Conservation (phyloP, 2,329 filamentous ascomycete species). For the Pleurostoma richardsiae region DNA sequence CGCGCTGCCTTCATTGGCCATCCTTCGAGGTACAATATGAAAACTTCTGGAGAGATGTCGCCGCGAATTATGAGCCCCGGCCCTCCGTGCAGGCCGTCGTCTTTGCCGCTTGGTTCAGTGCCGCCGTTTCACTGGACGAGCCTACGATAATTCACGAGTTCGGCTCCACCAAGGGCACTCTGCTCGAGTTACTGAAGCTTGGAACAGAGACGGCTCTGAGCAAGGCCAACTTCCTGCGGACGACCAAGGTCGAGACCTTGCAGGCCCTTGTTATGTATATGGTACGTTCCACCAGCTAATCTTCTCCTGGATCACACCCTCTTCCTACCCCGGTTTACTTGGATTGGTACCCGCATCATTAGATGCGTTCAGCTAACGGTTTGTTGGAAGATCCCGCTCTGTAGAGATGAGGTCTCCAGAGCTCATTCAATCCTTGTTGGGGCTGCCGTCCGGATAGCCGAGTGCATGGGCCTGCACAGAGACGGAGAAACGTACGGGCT, state of each 20-base stretch:
- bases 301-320: too few relatives aligned
- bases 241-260: constrained; percentile 66
- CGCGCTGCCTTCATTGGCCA: constrained; percentile 61
- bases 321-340: too few relatives aligned
- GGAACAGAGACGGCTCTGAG: constrained; percentile 63
- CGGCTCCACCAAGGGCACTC: constrained; percentile 45
- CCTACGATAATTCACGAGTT: constrained; percentile 45
- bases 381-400: constrained; percentile 57
- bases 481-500: constrained; percentile 64
- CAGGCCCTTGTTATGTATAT: constrained; percentile 76
- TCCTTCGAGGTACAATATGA: constrained; percentile 62
- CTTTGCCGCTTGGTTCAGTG: constrained; percentile 66
- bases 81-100: constrained; percentile 63
- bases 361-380: constrained; percentile 10
- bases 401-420: constrained; percentile 65
- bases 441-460: constrained; percentile 66
- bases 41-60: constrained; percentile 60
- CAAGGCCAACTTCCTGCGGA: constrained; percentile 66
- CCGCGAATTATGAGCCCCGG: constrained; percentile 54
- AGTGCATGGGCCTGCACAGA: constrained; percentile 72
- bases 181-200: constrained; percentile 59
- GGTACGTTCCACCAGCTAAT: constrained; percentile 33
- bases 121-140: constrained; percentile 61
- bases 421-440: constrained; percentile 69
- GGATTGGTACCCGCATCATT: too few relatives aligned